These are phyloP conservation scores for Mytilinidion resinicola DNA, from an alignment of 495 filamentous ascomycete genomes.

Conservation along the genomic window DNA sequence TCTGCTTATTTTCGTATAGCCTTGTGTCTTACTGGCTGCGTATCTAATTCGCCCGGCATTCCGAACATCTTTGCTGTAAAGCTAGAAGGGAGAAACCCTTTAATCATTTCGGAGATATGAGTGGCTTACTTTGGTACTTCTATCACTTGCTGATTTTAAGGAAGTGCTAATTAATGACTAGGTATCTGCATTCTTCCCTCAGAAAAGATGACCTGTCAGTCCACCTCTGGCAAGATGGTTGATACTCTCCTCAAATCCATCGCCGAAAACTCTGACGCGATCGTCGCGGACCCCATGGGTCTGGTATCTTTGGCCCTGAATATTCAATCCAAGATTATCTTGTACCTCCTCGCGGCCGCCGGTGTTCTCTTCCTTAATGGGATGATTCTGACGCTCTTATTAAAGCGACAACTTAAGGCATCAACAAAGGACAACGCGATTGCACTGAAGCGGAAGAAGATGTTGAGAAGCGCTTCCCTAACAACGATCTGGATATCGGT, in stretches of 20 bases:
- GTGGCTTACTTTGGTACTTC: not conserved
- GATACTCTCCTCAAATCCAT: not conserved
- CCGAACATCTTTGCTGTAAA: not conserved
- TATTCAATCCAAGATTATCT: slow-evolving; percentile 2
- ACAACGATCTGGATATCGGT: slow-evolving; percentile 1
- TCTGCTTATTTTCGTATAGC: not conserved
- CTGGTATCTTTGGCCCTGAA: slow-evolving; percentile 2
- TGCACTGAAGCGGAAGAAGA: not conserved
- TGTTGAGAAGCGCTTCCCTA: not conserved
- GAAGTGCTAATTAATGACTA: not conserved
- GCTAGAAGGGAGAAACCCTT: not conserved
- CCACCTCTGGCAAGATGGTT: not conserved
- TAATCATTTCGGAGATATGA: not conserved
- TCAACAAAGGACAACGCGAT: not conserved
- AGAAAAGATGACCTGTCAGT: not conserved
- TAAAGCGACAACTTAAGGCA: slow-evolving; percentile 7
- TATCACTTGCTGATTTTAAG: not conserved
- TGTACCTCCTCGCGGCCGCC: slow-evolving; percentile 1
- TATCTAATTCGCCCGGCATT: not conserved
- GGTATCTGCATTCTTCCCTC: not conserved
- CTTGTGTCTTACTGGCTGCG: not conserved
- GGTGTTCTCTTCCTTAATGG: not conserved
- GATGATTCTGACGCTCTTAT: not conserved
- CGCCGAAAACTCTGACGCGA: not conserved
- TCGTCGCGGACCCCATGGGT: not conserved